Evolutionary conservation across 2,329 filamentous ascomycete species (phyloP).

Genomic region (Bipolaris bicolor): DNA sequence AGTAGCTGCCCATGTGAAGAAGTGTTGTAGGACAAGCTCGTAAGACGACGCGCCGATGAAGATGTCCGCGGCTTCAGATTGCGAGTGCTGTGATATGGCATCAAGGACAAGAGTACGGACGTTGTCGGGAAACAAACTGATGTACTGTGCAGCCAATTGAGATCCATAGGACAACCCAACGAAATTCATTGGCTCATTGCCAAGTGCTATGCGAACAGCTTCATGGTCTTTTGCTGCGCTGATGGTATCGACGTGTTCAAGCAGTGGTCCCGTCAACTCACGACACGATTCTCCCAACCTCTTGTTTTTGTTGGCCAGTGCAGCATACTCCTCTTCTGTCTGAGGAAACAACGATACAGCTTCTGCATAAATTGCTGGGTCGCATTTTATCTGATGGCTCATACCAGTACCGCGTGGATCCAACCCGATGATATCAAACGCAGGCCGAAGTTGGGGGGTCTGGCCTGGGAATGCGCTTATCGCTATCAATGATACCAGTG

Average conservation of each 20-base stretch:
- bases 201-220: slow-evolving; percentile 42
- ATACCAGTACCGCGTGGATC: slow-evolving; percentile 54
- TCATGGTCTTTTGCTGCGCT: slow-evolving; percentile 44
- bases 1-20: slow-evolving; percentile 49
- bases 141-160: slow-evolving; percentile 54
- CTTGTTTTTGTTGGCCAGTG: slow-evolving; percentile 49
- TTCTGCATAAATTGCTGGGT: slow-evolving; percentile 47
- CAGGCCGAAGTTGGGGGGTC: slow-evolving; percentile 19
- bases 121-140: slow-evolving; percentile 53
- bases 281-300: slow-evolving; percentile 51
- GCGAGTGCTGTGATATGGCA: slow-evolving; percentile 53
- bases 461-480: slow-evolving; percentile 9
- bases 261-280: slow-evolving; percentile 48
- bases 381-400: slow-evolving; percentile 51
- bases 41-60: slow-evolving; percentile 48
- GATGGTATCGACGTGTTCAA: slow-evolving; percentile 54
- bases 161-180: slow-evolving; percentile 56
- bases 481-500: slow-evolving; percentile 22
- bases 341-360: slow-evolving; percentile 48
- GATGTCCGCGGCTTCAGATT: slow-evolving; percentile 44
- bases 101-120: slow-evolving; percentile 54
- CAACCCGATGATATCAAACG: slow-evolving; percentile 54
- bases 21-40: slow-evolving; percentile 45
- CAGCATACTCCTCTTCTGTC: slow-evolving; percentile 48
- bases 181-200: slow-evolving; percentile 48